Base-by-base conservation (phyloP, 805 yeast species). In the Ogataea pini region DNA sequence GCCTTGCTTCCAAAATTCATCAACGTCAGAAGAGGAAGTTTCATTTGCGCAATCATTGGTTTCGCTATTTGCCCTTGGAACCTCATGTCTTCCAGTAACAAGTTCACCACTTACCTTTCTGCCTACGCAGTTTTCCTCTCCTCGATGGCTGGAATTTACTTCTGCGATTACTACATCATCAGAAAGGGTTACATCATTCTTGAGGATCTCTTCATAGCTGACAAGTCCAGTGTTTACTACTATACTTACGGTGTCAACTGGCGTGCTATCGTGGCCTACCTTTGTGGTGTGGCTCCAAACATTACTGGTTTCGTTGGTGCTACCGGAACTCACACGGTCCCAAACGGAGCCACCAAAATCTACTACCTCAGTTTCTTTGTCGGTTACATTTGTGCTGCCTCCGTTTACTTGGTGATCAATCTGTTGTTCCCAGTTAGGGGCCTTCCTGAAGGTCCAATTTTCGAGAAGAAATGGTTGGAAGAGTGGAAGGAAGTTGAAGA, bases 291-390 rank as follows among this genome's bases (percentile, higher is more conserved):
- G 50, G 71, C 82, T 29, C 94, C 96, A 40, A 89, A 89, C 60
- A 83, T 89, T 61, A 86, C 86, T 17, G 97, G 97, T 1, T 89
- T 89, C 58, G 92, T 85, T 6, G 89, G 96, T 54, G 89, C 90
- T 8, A 82, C 87, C 19, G 87, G 84, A 33, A 78, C 82, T n/a
- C 76, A 73, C 50, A 48, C 41, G 7, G 95, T 89, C 13, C 95
- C 96, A 24, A 70, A 72, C 40, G 96, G 92, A 27, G 96, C 96
- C 9, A 78, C 80, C 49, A 73, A 79, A 48, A 79, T 89, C 39
- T 89, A 86, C 71, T 71, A 83, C 51, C 70, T 89, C 58, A 85
- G 85, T 65, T 89, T 83, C 72, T 82, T 89, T 56, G 76, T 85
- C 50, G 96, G 97, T 1, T 88, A 85, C 67, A 59, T 80, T 31